A percentile compares a stretch with the other conserved stretches of the same genome.
These are phyloP conservation scores for Camellia oleifera DNA, from an alignment of 179 eudicot species.

Conservation along the genomic window DNA sequence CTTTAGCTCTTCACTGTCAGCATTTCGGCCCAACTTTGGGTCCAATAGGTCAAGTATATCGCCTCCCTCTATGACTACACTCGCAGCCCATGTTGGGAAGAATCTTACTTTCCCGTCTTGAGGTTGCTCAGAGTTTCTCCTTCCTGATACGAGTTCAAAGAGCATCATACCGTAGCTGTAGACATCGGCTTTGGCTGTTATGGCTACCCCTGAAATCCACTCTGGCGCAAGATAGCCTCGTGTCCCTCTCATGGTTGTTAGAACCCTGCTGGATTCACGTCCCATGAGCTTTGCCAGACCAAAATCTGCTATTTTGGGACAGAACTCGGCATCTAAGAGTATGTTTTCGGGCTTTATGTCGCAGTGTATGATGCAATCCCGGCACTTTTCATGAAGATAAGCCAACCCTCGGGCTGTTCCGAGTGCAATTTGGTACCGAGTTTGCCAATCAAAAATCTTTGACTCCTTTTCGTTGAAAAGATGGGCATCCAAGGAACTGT, in stretches of 20 bases:
- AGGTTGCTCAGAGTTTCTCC: constrained; percentile 42
- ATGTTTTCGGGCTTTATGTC: constrained; percentile 80
- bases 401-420: constrained; percentile 61
- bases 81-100: constrained; percentile 58
- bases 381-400: constrained; percentile 66
- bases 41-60: constrained; percentile 44
- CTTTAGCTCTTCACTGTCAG: constrained; percentile 36
- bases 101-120: constrained; percentile 40
- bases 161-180: constrained; percentile 74
- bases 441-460: constrained; percentile 44
- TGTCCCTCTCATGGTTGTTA: constrained; percentile 77
- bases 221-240: constrained; percentile 78
- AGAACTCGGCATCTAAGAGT: constrained; percentile 47
- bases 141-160: constrained; percentile 57
- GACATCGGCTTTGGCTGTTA: constrained; percentile 74
- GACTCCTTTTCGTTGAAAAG: constrained; percentile 29
- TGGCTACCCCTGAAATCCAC: constrained; percentile 65
- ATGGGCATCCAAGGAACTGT: constrained; percentile 57
- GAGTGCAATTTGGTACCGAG: constrained; percentile 53
- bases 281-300: constrained; percentile 81
- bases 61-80: constrained; percentile 30
- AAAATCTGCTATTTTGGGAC: constrained; percentile 64
- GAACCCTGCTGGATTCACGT: constrained; percentile 61
- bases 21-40: constrained; percentile 33
- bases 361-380: constrained; percentile 73